Base-by-base conservation (phyloP, 371 early-diverging fungal genomes). In the Fennellomyces sp. region DNA sequence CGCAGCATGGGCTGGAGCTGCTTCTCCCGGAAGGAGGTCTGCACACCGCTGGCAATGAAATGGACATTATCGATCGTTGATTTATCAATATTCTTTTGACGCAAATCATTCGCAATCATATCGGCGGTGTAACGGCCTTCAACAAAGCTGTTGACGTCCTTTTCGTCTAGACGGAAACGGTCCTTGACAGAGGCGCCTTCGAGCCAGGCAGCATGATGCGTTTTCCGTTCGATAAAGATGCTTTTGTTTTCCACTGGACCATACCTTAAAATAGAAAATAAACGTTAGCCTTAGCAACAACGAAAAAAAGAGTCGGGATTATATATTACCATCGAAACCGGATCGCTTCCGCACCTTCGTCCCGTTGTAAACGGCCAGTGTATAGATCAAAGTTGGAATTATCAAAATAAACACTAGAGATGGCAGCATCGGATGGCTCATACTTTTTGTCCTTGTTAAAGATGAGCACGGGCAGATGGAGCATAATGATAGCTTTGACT, bases 391-490 rank as follows among this genome's bases (percentile, higher is more conserved):
- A 89, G 21, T 82, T 69, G 19, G 82, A 80, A 65, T 93, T 97
- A 73, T 97, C 98, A 70, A 92, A 90, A 75, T 97, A 97, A 11
- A 97, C 86, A 60, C 93, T 92, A 19, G 93, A 89, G 58, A 97
- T 93, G 42, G 92, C 80, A 65, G 58, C 60, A 64, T 68, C 68
- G 6, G 64, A 57, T 6, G 68, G 58, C 50, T 68, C 68, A 26
- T 54, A 68, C 25, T 65, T 65, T 39, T 65, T 69, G 27, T 56
- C 52, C 35, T 60, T 61, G 63, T 65, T 56, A 56, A 63, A 68
- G 8, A 97, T 88, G 49, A 95, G 85, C 26, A 97, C 90, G 11
- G 98, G 98, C 49, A 97, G 81, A 68, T 95, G 85, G 70, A 89
- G 86, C 56, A 96, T 83, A 45, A 97, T 92, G 64, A 84, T 73